Evolutionary conservation across 495 filamentous ascomycete species (phyloP), one percentile per base, ranked within the genome.

Genomic region (Podospora anserina): DNA sequence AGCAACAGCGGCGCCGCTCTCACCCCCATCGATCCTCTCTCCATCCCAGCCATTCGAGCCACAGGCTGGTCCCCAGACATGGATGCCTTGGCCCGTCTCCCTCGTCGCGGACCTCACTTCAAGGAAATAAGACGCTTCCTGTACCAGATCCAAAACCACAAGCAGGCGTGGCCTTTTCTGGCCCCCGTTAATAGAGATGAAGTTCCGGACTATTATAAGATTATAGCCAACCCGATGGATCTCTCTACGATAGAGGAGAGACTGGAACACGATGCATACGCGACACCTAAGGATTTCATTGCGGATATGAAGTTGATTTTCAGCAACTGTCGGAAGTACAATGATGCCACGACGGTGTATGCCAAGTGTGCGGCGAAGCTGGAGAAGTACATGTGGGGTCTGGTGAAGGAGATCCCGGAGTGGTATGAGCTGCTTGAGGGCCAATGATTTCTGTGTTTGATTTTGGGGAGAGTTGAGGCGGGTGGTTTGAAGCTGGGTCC

Each of bases 191-290:
- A 96, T 71, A 87, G 88, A 65, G 94, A 98, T 65, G 94, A 97
- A 70, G 94, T 98, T 0, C 88, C 89, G 0, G 94, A 98, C 74
- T 98, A 98, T 79, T 98, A 97, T 81, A 91, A 94, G 65, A 92
- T 96, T 34, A 97, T 98, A 78, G 89, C 90, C 74, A 88, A 94
- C 76, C 94, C 94, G 3, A 98, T 98, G 94, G 94, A 97, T 75
- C 82, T 97, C 57, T 88, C 85, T 28, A 96, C 92, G 3, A 96
- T 98, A 91, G 94, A 98, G 75, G 87, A 88, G 66, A 93, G 92
- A 77, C 88, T 94, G 60, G 92, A 97, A 72, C 91, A 90, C 61
- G 94, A 98, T 77, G 84, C 88, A 71, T 98, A 98, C 73, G 85
- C 87, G 2, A 90, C 86, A 0, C 92, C 93, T 1, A 92, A 95